Conservation (phyloP, 225 moss, liverwort and hornwort species). For the Pleurozium schreberi region DNA sequence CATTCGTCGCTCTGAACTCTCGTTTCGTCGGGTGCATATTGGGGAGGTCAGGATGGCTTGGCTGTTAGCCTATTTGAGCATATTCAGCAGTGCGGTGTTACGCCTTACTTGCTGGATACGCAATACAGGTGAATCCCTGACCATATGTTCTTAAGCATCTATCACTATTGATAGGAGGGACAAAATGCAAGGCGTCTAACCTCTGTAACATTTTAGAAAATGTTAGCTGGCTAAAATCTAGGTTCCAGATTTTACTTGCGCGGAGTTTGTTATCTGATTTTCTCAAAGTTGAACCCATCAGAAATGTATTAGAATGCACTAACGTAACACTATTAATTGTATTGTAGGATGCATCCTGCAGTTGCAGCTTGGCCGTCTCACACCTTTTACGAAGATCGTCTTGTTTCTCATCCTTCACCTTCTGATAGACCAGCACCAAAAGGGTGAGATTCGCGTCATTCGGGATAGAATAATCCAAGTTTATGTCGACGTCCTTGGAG, state of each 20-base stretch:
- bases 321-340: neutral
- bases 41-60: slow-evolving; percentile 50
- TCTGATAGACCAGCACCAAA: slow-evolving; percentile 69
- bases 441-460: slow-evolving; percentile 33
- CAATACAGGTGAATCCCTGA: slow-evolving; percentile 62
- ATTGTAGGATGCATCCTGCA: slow-evolving; percentile 78
- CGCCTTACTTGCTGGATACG: slow-evolving; percentile 76
- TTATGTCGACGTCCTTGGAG: neutral
- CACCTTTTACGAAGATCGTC: slow-evolving; percentile 58
- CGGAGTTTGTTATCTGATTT: neutral
- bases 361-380: slow-evolving; percentile 76
- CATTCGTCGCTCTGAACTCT: neutral
- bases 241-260: neutral
- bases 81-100: slow-evolving; percentile 76
- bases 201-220: neutral
- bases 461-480: neutral
- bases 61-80: slow-evolving; percentile 74
- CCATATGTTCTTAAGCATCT: neutral
- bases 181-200: neutral
- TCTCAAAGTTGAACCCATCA: neutral
- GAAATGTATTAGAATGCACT: neutral
- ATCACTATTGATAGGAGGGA: neutral
- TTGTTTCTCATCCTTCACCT: slow-evolving; percentile 55
- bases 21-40: neutral
- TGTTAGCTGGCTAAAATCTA: neutral